Evolutionary conservation across 129 eudicot genomes (phyloP), one percentile per base, ranked within the genome.

Genomic region (Arctium lappa): DNA sequence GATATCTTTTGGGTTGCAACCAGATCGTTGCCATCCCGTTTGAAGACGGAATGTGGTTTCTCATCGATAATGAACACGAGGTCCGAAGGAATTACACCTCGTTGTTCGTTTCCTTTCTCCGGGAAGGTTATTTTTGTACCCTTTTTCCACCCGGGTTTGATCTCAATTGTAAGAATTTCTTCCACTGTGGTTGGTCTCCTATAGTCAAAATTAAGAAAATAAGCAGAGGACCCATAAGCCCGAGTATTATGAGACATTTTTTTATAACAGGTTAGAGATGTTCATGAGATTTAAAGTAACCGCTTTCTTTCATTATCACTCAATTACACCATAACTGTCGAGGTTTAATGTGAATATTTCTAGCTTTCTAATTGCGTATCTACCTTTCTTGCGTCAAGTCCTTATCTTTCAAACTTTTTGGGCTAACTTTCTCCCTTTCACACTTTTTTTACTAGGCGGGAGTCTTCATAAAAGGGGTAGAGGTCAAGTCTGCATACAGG

Each of bases 111-210:
- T 79, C 97, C 97, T 69, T 92, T 92, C 73, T 92, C 90, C 0
- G 91, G 93, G 84, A 92, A 92, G 11, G 97, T 92, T 73, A 92
- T 90, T 80, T 92, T 90, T 0, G 97, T 92, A 0, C 97, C 97
- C 63, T 88, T 90, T 78, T 92, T 92, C 97, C 94, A 92, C 30
- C 97, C 97, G 10, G 97, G 97, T 75, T 90, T 90, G 50, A 92
- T 86, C 79, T 86, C 87, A 38, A 90, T 85, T 33, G 97, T 88
- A 16, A 92, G 89, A 12, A 92, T 92, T 85, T 92, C 97, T 81
- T 92, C 91, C 66, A 92, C 90, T 60, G 97, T 91, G 37, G 89
- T 32, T 10, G 97, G 85, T 73, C 82, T 92, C 86, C 97, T 92
- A 87, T 22, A 82, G 34, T 44, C 70, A 79, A 3, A 31, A 80